Base-by-base conservation (phyloP, 768 basidiomycete species). In the Mycena maculata region DNA sequence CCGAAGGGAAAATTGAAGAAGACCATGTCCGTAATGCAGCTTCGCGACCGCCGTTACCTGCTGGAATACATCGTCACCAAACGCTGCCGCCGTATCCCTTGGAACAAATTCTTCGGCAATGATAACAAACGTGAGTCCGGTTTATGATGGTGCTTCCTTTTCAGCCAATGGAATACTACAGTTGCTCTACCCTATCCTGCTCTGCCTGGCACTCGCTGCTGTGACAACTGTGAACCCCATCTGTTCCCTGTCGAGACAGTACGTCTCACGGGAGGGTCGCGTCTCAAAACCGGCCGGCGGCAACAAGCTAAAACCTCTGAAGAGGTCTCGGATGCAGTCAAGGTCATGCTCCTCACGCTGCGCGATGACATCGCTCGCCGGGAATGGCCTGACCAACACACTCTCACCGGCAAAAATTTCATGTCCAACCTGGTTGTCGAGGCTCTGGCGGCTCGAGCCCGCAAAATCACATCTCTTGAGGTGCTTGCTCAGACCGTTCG, bases 171-270 rank as follows among this genome's bases (percentile, higher is more conserved):
- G n/a, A n/a, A n/a, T n/a, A n/a, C n/a, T n/a, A 39, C 28, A 60
- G 59, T 27, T 38, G 30, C 41, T 6, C 15, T 62, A 18, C 49
- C 52, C 1, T 62, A 52, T 33, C 38, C 47, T 4, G 38, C 12
- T 1, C 63, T 54, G 13, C 44, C 54, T 5, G 33, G 33, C 20
- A 27, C 33, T 3, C 63, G 63, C 7, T 64, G 63, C 54, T 64
- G 63, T 41, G 63, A 64, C 25, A 64, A 57, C 20, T 64, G 63
- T 25, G n/a, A 1, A 8, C 63, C 63, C 6, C 54, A 64, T 3
- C 52, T 47, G 4, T 64, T 64, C 20, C 54, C 63, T 1, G 54
- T 56, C 3, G 63, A 64, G n/a, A 64, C 54, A 7, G 31, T 56
- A 1, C 18, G 31, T 3, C 25, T 64, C 9, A n/a, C 39, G 1